Conservation (phyloP, 352 stramenopile species). For the Globisporangium abappressorium region DNA sequence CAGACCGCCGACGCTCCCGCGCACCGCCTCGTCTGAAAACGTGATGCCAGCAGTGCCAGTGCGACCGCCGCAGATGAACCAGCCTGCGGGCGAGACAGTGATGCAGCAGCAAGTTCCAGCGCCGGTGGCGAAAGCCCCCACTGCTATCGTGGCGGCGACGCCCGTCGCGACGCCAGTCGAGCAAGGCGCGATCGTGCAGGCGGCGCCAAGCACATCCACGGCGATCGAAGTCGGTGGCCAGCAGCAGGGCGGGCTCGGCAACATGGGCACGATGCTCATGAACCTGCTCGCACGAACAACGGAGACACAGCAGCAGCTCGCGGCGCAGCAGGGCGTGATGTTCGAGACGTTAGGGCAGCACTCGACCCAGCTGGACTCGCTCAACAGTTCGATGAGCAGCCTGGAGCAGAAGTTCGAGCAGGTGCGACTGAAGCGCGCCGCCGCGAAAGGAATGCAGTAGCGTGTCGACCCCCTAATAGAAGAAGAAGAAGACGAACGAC, state of each 20-base stretch:
- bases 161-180: conserved; percentile 19
- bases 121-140: conserved; percentile 9
- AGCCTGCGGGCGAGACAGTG: conserved; percentile 54
- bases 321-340: conserved; percentile 83
- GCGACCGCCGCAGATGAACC: conserved; percentile 24
- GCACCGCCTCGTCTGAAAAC: conserved; percentile 27
- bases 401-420: conserved; percentile 79
- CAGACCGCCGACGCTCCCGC: conserved; percentile 19
- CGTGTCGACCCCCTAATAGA: conserved; percentile 1
- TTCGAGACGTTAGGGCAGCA: conserved; percentile 85
- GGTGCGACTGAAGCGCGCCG: conserved; percentile 56
- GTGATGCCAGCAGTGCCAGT: conserved; percentile 15
- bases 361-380: conserved; percentile 73
- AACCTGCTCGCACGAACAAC: conserved; percentile 80
- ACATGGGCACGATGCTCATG: conserved; percentile 89
- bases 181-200: conserved; percentile 44
- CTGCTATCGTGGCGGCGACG: conserved; percentile 21
- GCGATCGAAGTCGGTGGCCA: conserved; percentile 65
- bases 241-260: conserved; percentile 60
- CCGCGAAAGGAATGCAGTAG: conserved; percentile 15
- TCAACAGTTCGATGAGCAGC: conserved; percentile 71
- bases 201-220: conserved; percentile 40
- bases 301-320: conserved; percentile 84
- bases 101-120: conserved; percentile 39
- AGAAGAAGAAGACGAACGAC: conserved; percentile 3